These are phyloP conservation scores for Saccharomycopsis vini DNA, from an alignment of 805 yeast genomes.

Conservation along the genomic window DNA sequence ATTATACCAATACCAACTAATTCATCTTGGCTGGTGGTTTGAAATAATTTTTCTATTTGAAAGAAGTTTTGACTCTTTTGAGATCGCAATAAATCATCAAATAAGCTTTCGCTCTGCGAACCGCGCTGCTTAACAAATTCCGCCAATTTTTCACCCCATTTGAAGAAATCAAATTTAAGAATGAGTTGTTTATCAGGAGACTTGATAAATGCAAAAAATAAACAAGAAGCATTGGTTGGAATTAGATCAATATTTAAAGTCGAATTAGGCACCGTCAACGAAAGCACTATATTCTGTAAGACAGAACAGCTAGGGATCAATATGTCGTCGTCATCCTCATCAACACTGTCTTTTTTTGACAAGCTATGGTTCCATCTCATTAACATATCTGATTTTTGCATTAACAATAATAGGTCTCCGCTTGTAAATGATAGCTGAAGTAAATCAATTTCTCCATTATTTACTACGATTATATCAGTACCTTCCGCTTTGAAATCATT, in stretches of 20 bases:
- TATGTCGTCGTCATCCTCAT: slow-evolving; percentile 2
- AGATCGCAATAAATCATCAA: too few species aligned
- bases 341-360: background rate
- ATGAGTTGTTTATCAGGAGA: background rate
- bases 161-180: slow-evolving; percentile 8
- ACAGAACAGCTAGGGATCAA: slow-evolving; percentile 1
- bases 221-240: slow-evolving; percentile 1
- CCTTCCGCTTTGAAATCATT: slow-evolving; percentile 7
- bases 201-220: slow-evolving; percentile 4
- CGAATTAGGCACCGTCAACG: too few species aligned
- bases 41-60: too few species aligned
- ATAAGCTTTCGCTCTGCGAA: too few species aligned
- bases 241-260: slow-evolving; percentile 1
- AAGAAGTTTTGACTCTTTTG: too few species aligned
- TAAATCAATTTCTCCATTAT: slow-evolving; percentile 7
- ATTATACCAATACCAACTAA: too few species aligned
- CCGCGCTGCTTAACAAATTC: too few species aligned
- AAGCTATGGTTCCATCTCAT: slow-evolving; percentile 10
- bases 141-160: slow-evolving; percentile 21
- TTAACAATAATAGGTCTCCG: slow-evolving; percentile 6
- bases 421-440: slow-evolving; percentile 5
- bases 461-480: slow-evolving; percentile 1
- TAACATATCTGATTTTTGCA: slow-evolving; percentile 1
- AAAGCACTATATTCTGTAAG: slow-evolving; percentile 1
- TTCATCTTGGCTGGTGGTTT: too few species aligned